A percentile compares a stretch with the other conserved stretches of the same genome.
phyloP scores from a whole-genome alignment of 495 filamentous ascomycete genomes.

The Aspergillus haitiensis region DNA sequence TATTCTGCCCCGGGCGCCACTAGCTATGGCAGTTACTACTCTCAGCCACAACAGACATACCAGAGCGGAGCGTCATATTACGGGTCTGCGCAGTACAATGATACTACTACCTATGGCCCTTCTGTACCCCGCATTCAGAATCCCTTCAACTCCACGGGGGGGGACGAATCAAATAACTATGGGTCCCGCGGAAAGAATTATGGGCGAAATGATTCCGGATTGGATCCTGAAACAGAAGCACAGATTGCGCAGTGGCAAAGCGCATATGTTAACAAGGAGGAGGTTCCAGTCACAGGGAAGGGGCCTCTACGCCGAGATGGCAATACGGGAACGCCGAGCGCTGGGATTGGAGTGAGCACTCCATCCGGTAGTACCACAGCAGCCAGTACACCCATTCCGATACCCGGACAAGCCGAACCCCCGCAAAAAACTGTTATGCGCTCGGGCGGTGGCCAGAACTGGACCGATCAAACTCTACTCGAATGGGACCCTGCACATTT shows the following conservation, averaged over 20 bases:
- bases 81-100: slow-evolving; percentile 52
- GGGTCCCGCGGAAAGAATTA: slow-evolving; percentile 33
- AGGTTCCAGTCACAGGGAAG: slow-evolving; percentile 32
- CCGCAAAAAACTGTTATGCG: slow-evolving; percentile 74
- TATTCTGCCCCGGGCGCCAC: slow-evolving; percentile 41
- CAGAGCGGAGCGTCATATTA: slow-evolving; percentile 51
- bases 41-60: slow-evolving; percentile 40
- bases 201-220: slow-evolving; percentile 45
- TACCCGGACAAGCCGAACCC: slow-evolving; percentile 45
- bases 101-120: slow-evolving; percentile 50
- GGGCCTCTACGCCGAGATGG: slow-evolving; percentile 12
- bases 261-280: slow-evolving; percentile 71
- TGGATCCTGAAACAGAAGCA: slow-evolving; percentile 85
- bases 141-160: slow-evolving; percentile 70
- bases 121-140: slow-evolving; percentile 77
- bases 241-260: slow-evolving; percentile 97
- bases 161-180: slow-evolving; percentile 38
- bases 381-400: slow-evolving; percentile 32
- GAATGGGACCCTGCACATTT: slow-evolving; percentile 98
- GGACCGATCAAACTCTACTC: slow-evolving; percentile 80
- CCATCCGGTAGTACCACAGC: slow-evolving; percentile 35
- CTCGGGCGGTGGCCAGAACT: slow-evolving; percentile 83
- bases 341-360: slow-evolving; percentile 49
- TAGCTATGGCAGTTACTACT: slow-evolving; percentile 40
- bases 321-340: slow-evolving; percentile 10